Evolutionary conservation across 2,329 filamentous ascomycete species (phyloP), one percentile per base, ranked within the genome.

Genomic region (Fusarium keratoplasticum): DNA sequence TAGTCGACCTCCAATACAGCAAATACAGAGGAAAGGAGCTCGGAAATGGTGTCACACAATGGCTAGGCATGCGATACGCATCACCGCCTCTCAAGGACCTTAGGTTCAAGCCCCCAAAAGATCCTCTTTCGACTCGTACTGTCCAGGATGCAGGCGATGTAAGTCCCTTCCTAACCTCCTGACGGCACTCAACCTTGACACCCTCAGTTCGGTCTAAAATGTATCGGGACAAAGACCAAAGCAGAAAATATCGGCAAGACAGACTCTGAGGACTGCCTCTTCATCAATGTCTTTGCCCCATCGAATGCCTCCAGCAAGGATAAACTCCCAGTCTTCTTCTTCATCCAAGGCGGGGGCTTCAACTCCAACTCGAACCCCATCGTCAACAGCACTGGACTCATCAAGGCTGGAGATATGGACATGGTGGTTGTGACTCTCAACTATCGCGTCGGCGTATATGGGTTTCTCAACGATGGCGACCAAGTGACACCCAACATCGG

Each of bases 41-140:
- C 2, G 74, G 81, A 0, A 89, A 89, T 74, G 92, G 91, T 1
- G 83, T 95, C 57, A 90, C 88, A 3, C 87, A 92, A 80, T 96
- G 93, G 92, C 86, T 94, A 9, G 94, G 93, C 2, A 89, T 96
- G 72, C 89, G 93, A 50, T 96, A 90, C 83, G 94, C 93, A 2
- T 90, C 92, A 6, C 86, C 93, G 16, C 94, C 94, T 0, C 66
- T 93, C 3, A 92, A 91, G 1, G 76, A 88, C 7, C 79, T 94
- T 69, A 87, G 94, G 22, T 96, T 95, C 78, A 85, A 87, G 62
- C 89, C 90, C 14, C 93, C 94, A 0, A 84, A 88, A 76, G 91
- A 94, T 79, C 93, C 93, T 2, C 71, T 82, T 0, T 74, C 80
- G 2, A 82, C 84, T 20, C 68, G 81, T 3, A 84, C 82, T 2